Conservation (phyloP, 495 filamentous ascomycete species). For the Podospora pseudocomata region DNA sequence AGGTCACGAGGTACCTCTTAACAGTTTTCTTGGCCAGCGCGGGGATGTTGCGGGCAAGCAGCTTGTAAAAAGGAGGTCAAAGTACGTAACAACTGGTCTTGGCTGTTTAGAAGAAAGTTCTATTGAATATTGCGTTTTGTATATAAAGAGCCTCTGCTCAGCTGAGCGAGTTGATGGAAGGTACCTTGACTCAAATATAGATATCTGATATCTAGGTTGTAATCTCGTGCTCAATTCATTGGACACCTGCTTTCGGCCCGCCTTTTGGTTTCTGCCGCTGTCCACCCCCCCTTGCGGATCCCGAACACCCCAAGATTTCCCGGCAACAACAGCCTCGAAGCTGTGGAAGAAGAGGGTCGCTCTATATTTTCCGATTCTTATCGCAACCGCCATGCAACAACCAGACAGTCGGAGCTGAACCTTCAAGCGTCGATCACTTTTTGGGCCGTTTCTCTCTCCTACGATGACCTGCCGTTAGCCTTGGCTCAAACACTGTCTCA, state of each 20-base stretch:
- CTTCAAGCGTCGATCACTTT: not conserved
- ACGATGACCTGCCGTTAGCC: constrained; percentile 17
- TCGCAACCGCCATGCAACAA: constrained; percentile 17
- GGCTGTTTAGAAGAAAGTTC: not conserved
- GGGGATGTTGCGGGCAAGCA: not conserved
- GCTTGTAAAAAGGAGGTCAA: not conserved
- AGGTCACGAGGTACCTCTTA: constrained; percentile 10
- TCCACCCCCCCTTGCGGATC: constrained; percentile 7
- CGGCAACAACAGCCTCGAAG: constrained; percentile 13
- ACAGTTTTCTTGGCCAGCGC: not conserved
- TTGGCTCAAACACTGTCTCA: not conserved
- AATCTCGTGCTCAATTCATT: not conserved
- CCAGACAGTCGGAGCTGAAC: not conserved
- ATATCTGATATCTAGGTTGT: not conserved
- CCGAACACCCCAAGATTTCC: constrained; percentile 20
- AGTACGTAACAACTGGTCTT: not conserved
- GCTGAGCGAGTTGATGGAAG: not conserved
- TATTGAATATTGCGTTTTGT: not conserved
- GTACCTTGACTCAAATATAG: not conserved
- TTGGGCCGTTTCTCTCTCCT: not conserved
- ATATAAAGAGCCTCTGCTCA: not conserved
- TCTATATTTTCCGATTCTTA: constrained; percentile 4
- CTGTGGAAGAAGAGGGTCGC: constrained; percentile 5
- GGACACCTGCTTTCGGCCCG: not conserved
- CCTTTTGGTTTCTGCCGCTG: constrained; percentile 12